Base-by-base conservation (phyloP, 106 monocot species). In the Allium cepa region DNA sequence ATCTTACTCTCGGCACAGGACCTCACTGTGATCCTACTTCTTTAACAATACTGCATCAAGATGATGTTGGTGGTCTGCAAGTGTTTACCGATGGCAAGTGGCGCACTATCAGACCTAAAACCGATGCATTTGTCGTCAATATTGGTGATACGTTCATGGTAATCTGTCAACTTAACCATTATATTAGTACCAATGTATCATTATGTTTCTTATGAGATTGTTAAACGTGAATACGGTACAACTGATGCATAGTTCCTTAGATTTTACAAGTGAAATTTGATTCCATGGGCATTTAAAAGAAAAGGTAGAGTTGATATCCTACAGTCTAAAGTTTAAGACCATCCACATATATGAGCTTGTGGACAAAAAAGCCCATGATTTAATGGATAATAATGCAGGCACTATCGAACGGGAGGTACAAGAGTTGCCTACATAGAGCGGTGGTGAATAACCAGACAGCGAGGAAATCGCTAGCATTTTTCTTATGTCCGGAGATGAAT, bases 131-230 rank as follows among this genome's bases (percentile, higher is more conserved):
- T 16, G 85, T 91, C 53, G 79, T 91, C 79, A 94, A 94, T 79
- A 85, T 94, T 53, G 90, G 94, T 36, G 91, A 91, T 71, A 91
- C 90, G 12, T 88, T 94, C 85, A 94, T 88, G 94, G 93, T 83
- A 79, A 66, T 13, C 27, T 9, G 1, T 0, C 7, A 36, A 11
- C 53, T 18, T 11, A 8, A 1, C 11, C 8, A 4, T 9, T 47
- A 15, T 1, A 47, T 48, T 36, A 58, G 15, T 10, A 48, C 50
- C 59, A 7, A 18, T 50, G 10, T 26, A 7, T 47, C 36, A 36
- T 1, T 36, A 36, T 22, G 36, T 36, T 36, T 36, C 36, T 36
- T 36, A 36, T 36, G 36, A 36, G 3, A 36, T 36, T 36, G 36
- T 36, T 36, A 36, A 36, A 36, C 5, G 5, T 36, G 36, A 36